Base-by-base conservation (phyloP, 2,329 filamentous ascomycete species). In the Parastagonospora avenae region DNA sequence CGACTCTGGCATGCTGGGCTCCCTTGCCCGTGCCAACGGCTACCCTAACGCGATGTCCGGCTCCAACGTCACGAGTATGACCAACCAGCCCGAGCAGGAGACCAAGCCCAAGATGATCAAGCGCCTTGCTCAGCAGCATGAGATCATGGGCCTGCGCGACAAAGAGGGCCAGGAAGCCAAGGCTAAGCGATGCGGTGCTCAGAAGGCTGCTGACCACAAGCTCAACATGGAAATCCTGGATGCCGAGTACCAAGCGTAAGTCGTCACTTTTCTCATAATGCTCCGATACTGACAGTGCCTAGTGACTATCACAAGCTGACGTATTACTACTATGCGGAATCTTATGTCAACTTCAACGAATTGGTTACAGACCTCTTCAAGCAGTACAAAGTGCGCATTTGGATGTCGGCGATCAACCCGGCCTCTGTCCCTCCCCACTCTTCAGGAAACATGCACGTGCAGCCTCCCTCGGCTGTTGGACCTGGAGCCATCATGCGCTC, bases 251-350 rank as follows among this genome's bases (percentile, higher is more conserved):
- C 94, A 99, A 71, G 95, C 96, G 93, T 96, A 80, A 84, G 90
- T 82, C 14, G 24, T n/a, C 30, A 10, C 4, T 8, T 31, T 10
- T 36, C 35, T 16, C 24, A 5, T 42, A 54, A 66, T 74, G 54
- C 57, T 12, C n/a, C 15, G 7, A 35, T 14, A 28, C 46, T 64
- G 52, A 64, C 41, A 24, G 14, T 8, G 32, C 42, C 55, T 63
- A 97, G 93, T 87, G 94, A 99, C 73, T 97, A 92, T 86, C 96
- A 97, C 77, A 99, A 99, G 74, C 79, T 99, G 48, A 99, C 95
- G 0, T 97, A 97, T 76, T 99, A 97, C 79, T 99, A 97, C 77
- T 99, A 97, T 72, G 93, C 94, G 46, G 92, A 97, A 69, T 87
- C 91, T 0, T 99, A 99, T 73, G 96, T 99, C 80, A 97, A 97